Conservation (phyloP, 1,284 basidiomycete genomes). For the Malassezia restricta region DNA sequence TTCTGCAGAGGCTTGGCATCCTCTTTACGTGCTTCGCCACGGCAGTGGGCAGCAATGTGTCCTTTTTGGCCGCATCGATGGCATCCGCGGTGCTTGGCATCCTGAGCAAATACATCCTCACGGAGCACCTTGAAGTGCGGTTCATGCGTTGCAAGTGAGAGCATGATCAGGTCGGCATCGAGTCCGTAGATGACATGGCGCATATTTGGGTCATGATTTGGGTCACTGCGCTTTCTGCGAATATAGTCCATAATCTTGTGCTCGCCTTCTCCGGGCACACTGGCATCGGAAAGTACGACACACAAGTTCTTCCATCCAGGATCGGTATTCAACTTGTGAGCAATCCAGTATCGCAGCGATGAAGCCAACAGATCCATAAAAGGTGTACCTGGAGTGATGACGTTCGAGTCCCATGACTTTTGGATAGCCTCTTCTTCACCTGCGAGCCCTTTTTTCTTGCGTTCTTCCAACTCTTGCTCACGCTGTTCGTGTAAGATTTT, state of each 20-base stretch:
- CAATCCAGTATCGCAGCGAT: constrained; percentile 90
- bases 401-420: constrained; percentile 91
- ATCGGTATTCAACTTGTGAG: constrained; percentile 84
- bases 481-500: constrained; percentile 80
- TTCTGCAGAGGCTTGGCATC: constrained; percentile 47
- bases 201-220: constrained; percentile 85
- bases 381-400: constrained; percentile 92
- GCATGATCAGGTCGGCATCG: constrained; percentile 98
- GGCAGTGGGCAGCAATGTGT: constrained; percentile 88
- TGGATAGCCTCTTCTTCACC: constrained; percentile 71
- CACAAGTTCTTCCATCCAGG: constrained; percentile 73
- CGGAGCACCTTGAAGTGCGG: constrained; percentile 92
- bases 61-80: constrained; percentile 85
- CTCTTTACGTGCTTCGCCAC: constrained; percentile 20
- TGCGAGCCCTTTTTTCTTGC: constrained; percentile 78
- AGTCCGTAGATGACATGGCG: constrained; percentile 94
- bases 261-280: constrained; percentile 95
- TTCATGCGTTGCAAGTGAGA: constrained; percentile 93
- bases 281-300: constrained; percentile 92
- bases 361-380: constrained; percentile 89
- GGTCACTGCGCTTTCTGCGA: constrained; percentile 72
- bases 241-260: constrained; percentile 99
- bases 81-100: constrained; percentile 54
- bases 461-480: constrained; percentile 66
- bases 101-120: constrained; percentile 88